Conservation (phyloP, 164 flowering plant species). For the Piper longum region DNA sequence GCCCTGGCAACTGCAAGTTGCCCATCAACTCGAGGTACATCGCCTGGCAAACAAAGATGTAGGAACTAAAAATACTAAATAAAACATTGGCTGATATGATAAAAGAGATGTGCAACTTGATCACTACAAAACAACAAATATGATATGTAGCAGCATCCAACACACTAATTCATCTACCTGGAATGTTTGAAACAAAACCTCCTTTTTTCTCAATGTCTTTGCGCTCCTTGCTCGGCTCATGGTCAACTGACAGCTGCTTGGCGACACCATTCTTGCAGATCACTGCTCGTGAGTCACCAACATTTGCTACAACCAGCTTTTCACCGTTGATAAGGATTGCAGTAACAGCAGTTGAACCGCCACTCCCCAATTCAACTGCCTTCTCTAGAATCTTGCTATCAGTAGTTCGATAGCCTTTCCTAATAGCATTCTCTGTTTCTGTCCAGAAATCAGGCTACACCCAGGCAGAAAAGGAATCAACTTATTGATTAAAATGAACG, state of each 20-base stretch:
- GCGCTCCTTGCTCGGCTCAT: constrained; percentile 66
- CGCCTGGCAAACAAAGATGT: constrained; percentile 29
- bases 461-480: not conserved
- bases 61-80: not conserved
- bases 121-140: no score
- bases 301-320: constrained; percentile 73
- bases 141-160: no score
- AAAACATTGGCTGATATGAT: not conserved
- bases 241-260: constrained; percentile 78
- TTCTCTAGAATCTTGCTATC: constrained; percentile 59
- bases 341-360: constrained; percentile 97
- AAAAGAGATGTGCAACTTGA: no score
- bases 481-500: not conserved
- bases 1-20: constrained; percentile 88
- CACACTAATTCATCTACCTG: constrained; percentile 28
- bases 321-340: constrained; percentile 75
- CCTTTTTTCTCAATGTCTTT: constrained; percentile 62
- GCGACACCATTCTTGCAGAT: constrained; percentile 62
- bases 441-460: constrained; percentile 75
- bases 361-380: constrained; percentile 59
- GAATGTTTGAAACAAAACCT: constrained; percentile 76
- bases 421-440: constrained; percentile 55
- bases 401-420: constrained; percentile 51
- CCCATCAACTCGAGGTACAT: constrained; percentile 92
- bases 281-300: constrained; percentile 91